These are phyloP conservation scores for Phytophthora macrochlamydospora DNA, from an alignment of 352 stramenopile species.

Conservation along the genomic window DNA sequence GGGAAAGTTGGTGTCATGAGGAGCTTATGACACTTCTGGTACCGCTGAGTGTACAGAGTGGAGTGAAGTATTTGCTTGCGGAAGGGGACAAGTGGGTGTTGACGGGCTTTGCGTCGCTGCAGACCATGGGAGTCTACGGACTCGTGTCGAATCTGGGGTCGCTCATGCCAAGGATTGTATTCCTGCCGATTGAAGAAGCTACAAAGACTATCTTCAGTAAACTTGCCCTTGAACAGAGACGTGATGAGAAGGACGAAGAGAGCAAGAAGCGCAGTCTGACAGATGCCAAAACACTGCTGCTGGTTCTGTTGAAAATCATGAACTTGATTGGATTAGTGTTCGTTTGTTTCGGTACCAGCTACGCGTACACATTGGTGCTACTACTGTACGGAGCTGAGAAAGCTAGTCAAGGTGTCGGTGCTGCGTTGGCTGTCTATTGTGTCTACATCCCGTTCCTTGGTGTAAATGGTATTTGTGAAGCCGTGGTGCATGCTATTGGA, in stretches of 20 bases:
- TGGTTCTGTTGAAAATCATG: slow-evolving; percentile 86
- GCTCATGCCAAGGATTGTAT: slow-evolving; percentile 94
- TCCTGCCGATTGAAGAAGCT: slow-evolving; percentile 97
- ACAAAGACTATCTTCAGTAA: slow-evolving; percentile 96
- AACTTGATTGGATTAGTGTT: slow-evolving; percentile 86
- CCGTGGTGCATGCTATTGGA: slow-evolving; percentile 93
- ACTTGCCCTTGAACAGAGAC: slow-evolving; percentile 47
- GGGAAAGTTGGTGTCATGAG: slow-evolving; percentile 47
- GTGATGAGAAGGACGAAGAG: slow-evolving; percentile 14
- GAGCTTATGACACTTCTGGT: slow-evolving; percentile 65
- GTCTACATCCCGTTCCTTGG: slow-evolving; percentile 95
- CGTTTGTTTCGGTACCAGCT: slow-evolving; percentile 82
- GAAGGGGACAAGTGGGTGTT: slow-evolving; percentile 97
- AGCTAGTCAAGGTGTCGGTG: slow-evolving; percentile 51
- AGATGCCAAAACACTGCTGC: slow-evolving; percentile 56
- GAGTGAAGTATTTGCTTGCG: slow-evolving; percentile 97
- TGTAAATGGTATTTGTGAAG: slow-evolving; percentile 96
- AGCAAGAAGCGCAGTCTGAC: slow-evolving; percentile 34
- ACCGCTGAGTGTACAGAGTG: slow-evolving; percentile 90
- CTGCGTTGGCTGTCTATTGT: slow-evolving; percentile 86
- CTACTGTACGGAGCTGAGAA: slow-evolving; percentile 85
- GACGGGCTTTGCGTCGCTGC: slow-evolving; percentile 84
- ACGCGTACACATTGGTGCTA: slow-evolving; percentile 79
- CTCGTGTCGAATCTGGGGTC: slow-evolving; percentile 96
- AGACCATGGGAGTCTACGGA: slow-evolving; percentile 97